Evolutionary conservation across 257 asterid species (phyloP).

Genomic region (Solanum chaucha): DNA sequence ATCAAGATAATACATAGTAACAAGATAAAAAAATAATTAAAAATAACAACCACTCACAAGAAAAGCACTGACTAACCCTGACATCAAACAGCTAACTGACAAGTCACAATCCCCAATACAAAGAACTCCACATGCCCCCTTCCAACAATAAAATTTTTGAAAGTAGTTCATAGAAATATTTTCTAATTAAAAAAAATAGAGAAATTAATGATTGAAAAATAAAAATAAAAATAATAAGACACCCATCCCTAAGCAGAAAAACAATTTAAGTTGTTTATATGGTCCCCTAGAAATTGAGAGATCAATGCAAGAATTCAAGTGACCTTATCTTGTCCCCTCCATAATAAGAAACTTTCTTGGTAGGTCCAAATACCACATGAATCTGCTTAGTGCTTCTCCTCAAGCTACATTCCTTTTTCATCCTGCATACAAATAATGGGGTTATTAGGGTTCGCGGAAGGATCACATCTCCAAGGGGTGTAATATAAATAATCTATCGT

Average conservation of each 20-base stretch:
- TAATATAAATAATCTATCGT: neutral
- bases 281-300: slow-evolving; percentile 6
- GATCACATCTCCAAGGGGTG: fast-evolving
- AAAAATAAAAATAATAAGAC: neutral
- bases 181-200: neutral
- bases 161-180: neutral
- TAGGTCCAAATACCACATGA: slow-evolving; percentile 7
- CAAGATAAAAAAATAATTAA: neutral
- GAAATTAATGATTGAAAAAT: slow-evolving; percentile 6
- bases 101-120: neutral
- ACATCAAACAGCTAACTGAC: slow-evolving; percentile 5
- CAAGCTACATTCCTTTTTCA: neutral
- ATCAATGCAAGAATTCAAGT: slow-evolving; percentile 18
- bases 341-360: slow-evolving; percentile 8
- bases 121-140: neutral
- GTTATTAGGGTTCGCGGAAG: neutral
- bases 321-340: slow-evolving; percentile 26
- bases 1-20: neutral
- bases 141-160: neutral
- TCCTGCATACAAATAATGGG: neutral
- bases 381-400: neutral
- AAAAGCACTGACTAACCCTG: neutral
- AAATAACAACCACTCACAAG: neutral
- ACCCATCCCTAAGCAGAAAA: slow-evolving; percentile 4
- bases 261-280: neutral